Conservation (phyloP, 1,284 basidiomycete species). For the Malassezia equina region DNA sequence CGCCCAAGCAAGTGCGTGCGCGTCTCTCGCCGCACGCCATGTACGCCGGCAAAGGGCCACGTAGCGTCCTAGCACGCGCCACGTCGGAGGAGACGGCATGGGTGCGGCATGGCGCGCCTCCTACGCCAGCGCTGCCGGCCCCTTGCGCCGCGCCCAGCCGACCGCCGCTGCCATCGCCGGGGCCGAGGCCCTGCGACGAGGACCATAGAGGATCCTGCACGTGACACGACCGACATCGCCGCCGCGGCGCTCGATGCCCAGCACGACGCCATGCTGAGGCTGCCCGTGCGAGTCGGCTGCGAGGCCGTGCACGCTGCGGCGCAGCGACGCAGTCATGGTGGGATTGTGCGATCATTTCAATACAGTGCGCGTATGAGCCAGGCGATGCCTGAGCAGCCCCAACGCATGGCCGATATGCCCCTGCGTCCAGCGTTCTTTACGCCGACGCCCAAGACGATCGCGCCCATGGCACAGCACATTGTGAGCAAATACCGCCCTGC, state of each 20-base stretch:
- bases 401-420: slow-evolving; percentile 6
- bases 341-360: neutral
- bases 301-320: neutral
- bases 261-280: neutral
- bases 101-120: neutral
- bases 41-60: slow-evolving; percentile 3
- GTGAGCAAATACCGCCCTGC: slow-evolving; percentile 8
- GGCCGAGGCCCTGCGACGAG: too few species aligned
- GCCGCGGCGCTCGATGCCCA: neutral
- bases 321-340: neutral
- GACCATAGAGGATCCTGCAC: neutral
- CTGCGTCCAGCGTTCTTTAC: neutral
- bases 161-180: too few species aligned
- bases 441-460: neutral
- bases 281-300: neutral
- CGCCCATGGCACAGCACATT: neutral
- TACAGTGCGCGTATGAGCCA: neutral
- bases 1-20: neutral
- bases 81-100: slow-evolving; percentile 1
- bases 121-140: too few species aligned
- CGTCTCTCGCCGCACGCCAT: neutral
- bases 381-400: neutral
- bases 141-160: neutral
- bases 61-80: neutral
- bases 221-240: neutral